Evolutionary conservation across 2,329 filamentous ascomycete species (phyloP), one percentile per base, ranked within the genome.

Genomic region (Nemania sp.): DNA sequence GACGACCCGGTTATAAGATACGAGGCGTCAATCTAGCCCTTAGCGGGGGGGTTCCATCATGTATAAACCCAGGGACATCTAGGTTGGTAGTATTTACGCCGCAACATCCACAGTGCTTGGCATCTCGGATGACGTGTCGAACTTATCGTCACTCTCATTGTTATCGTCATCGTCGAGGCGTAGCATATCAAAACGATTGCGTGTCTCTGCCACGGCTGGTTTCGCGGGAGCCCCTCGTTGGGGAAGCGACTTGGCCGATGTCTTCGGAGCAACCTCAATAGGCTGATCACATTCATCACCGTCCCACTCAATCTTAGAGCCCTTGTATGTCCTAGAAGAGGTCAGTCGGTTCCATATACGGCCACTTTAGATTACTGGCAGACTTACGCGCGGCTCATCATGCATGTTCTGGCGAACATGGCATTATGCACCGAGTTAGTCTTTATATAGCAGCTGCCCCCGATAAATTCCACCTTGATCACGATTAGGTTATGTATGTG

Each of bases 401-500:
- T 90, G 76, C 91, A 95, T 10, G 85, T 90, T 17, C 86, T 84
- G 9, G 91, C 90, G 74, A 88, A 91, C 54, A 91, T 81, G 11
- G 91, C 89, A 63, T 89, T 88, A 69, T 89, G 83, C 10, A 96
- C 82, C 0, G 90, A 92, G 73, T 93, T 96, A 7, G 88, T 91
- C 57, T 84, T 87, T 65, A 96, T 86, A 72, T 85, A 85, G 60
- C 84, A 89, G 72, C 87, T 84, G 3, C 80, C 80, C 17, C 80
- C 78, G 2, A 76, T 74, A 72, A 90, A 88, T 7, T 77, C 75
- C 46, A 95, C 77, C 45, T 83, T 83, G 68, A 95, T 80, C 11
- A 96, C 83, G 20, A 88, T 79, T 1, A 96, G 80, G 63, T 91
- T 90, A 77, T 94, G 87, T 62, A 96, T 94, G 72, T 96, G 91